Evolutionary conservation across 116 monocot species (phyloP).

Genomic region (Cymodocea nodosa): DNA sequence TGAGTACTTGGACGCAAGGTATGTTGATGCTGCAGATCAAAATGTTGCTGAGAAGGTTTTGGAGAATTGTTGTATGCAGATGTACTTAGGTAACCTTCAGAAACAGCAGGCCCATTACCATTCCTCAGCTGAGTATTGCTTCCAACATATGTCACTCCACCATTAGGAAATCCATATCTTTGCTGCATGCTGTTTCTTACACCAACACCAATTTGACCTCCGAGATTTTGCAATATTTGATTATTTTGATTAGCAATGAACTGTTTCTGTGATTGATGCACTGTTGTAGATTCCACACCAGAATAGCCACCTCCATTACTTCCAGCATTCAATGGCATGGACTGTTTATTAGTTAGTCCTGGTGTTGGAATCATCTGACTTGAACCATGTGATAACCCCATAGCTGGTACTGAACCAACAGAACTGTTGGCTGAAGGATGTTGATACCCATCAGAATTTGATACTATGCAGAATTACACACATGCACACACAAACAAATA

Average conservation of each 20-base stretch:
- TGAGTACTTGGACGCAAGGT: slow-evolving; percentile 38
- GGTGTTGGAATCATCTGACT: slow-evolving; percentile 93
- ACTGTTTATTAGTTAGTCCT: slow-evolving; percentile 53
- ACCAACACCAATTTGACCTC: slow-evolving; percentile 16
- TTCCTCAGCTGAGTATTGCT: slow-evolving; percentile 38
- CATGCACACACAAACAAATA: no score
- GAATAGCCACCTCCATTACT: slow-evolving; percentile 35
- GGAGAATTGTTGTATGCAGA: slow-evolving; percentile 28
- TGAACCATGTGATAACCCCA: slow-evolving; percentile 30
- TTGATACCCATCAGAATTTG: slow-evolving; percentile 32
- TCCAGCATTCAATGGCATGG: slow-evolving; percentile 26
- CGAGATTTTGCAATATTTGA: slow-evolving; percentile 21
- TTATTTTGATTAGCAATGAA: slow-evolving; percentile 19
- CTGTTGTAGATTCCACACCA: slow-evolving; percentile 25
- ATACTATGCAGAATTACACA: slow-evolving; percentile 17
- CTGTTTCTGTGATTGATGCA: slow-evolving; percentile 24
- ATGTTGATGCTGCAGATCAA: slow-evolving; percentile 42
- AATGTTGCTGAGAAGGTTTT: slow-evolving; percentile 31
- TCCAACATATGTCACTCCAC: slow-evolving; percentile 27
- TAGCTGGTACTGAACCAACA: slow-evolving; percentile 29
- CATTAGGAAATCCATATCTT: slow-evolving; percentile 25
- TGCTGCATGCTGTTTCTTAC: slow-evolving; percentile 24
- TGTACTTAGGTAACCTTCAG: slow-evolving; percentile 32
- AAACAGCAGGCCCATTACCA: slow-evolving; percentile 31
- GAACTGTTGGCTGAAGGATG: slow-evolving; percentile 29